Evolutionary conservation across 2,329 filamentous ascomycete genomes (phyloP).

Genomic region (Zymoseptoria tritici): DNA sequence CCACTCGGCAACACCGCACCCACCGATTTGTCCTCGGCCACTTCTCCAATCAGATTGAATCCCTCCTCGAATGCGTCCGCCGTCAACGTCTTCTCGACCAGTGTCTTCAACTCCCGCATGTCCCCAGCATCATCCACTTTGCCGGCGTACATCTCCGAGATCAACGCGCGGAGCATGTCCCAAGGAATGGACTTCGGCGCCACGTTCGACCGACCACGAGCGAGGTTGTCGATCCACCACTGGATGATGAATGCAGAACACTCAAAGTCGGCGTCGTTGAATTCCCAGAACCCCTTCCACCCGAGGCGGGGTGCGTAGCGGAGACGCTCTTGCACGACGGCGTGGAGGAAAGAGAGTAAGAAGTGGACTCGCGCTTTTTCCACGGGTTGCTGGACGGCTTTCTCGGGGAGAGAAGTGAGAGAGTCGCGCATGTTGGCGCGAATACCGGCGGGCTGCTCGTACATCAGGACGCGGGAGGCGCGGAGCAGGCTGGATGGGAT

Average conservation of each 20-base stretch:
- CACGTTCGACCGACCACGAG: slow-evolving; percentile 82
- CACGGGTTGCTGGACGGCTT: slow-evolving; percentile 70
- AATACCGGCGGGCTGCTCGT: slow-evolving; percentile 94
- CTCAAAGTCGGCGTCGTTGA: slow-evolving; percentile 98
- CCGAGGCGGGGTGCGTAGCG: slow-evolving; percentile 89
- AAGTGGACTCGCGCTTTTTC: slow-evolving; percentile 87
- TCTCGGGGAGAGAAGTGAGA: slow-evolving; percentile 58
- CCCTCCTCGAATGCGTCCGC: slow-evolving; percentile 86
- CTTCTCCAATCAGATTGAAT: slow-evolving; percentile 74
- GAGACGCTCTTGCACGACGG: slow-evolving; percentile 87
- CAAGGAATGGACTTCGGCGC: slow-evolving; percentile 91
- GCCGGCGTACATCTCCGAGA: slow-evolving; percentile 93
- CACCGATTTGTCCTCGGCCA: slow-evolving; percentile 30
- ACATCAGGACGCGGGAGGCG: slow-evolving; percentile 90
- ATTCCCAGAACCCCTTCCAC: slow-evolving; percentile 99
- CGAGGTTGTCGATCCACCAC: slow-evolving; percentile 79
- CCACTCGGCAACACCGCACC: slow-evolving; percentile 67
- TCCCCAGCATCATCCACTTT: slow-evolving; percentile 92
- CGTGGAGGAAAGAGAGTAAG: slow-evolving; percentile 87
- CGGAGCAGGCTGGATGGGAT: slow-evolving; percentile 94
- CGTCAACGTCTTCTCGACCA: slow-evolving; percentile 74
- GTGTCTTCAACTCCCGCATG: slow-evolving; percentile 61
- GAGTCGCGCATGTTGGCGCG: slow-evolving; percentile 99
- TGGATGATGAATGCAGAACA: slow-evolving; percentile 95
- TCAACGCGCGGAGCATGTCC: slow-evolving; percentile 85